Evolutionary conservation across 1,139 yeast genomes (phyloP).

Genomic region (Blastobotrys buckinghamii): DNA sequence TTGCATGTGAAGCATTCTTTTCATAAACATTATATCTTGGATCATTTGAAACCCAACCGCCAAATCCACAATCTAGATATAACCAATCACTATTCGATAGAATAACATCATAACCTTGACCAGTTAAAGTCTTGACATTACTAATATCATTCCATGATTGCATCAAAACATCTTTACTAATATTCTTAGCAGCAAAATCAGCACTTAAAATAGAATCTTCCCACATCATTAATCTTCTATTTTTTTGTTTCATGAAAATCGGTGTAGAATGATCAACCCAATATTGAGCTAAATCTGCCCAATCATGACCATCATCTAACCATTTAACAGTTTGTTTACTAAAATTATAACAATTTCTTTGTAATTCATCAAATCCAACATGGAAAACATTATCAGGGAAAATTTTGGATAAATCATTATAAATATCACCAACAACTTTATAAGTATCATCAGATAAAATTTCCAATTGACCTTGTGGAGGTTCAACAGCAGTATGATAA

Average conservation of each 20-base stretch:
- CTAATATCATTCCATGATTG: conserved; percentile 40
- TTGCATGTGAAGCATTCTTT: conserved; percentile 23
- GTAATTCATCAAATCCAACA: conserved; percentile 44
- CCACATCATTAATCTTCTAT: conserved; percentile 39
- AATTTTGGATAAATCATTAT: conserved; percentile 35
- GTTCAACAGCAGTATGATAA: conserved; percentile 39
- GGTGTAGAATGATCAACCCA: conserved; percentile 40
- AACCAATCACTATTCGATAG: conserved; percentile 39
- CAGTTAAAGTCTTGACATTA: conserved; percentile 33
- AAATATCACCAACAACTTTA: conserved; percentile 36
- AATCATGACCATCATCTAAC: conserved; percentile 39
- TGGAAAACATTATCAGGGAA: conserved; percentile 42
- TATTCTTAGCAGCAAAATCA: conserved; percentile 20
- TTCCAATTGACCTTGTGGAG: conserved; percentile 43
- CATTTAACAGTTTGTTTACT: conserved; percentile 32
- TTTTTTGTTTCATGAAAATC: conserved; percentile 31
- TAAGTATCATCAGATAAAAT: conserved; percentile 37
- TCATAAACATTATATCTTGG: conserved; percentile 31
- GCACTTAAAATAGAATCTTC: conserved; percentile 38
- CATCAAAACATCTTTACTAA: conserved; percentile 34
- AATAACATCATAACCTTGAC: conserved; percentile 41
- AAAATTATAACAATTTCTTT: conserved; percentile 37
- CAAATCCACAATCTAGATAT: conserved; percentile 46
- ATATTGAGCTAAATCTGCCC: conserved; percentile 36
- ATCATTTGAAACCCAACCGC: conserved; percentile 41